Percentiles rank a stretch among this genome's conserved stretches.
Evolutionary conservation across 2,329 filamentous ascomycete species (phyloP).

Genomic region (Monilinia laxa): DNA sequence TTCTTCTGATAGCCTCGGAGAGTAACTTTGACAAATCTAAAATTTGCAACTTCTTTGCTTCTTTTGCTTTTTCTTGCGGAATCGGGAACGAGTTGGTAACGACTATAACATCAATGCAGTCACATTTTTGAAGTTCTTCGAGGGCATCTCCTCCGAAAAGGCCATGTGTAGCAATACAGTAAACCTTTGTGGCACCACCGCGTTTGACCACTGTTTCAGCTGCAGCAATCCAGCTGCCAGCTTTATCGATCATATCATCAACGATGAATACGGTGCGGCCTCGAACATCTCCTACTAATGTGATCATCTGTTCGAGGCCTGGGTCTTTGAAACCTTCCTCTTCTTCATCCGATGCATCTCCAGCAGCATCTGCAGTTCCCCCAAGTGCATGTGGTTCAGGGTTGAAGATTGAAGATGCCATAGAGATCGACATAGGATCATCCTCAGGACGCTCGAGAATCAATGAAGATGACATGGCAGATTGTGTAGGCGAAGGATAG

Average conservation of each 20-base stretch:
- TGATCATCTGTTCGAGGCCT: constrained; percentile 89
- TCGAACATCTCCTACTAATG: constrained; percentile 91
- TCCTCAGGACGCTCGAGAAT: constrained; percentile 58
- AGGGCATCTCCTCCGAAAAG: constrained; percentile 89
- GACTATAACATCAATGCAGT: constrained; percentile 89
- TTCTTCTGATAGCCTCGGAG: constrained; percentile 88
- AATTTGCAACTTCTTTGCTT: constrained; percentile 79
- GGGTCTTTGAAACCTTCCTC: constrained; percentile 83
- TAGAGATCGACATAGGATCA: constrained; percentile 69
- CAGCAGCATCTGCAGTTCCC: constrained; percentile 80
- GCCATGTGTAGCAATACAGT: constrained; percentile 96
- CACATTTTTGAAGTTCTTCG: constrained; percentile 85
- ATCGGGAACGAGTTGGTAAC: constrained; percentile 98
- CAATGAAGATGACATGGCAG: constrained; percentile 61
- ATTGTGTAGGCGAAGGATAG: constrained; percentile 75
- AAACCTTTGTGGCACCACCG: constrained; percentile 87
- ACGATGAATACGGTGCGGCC: constrained; percentile 89
- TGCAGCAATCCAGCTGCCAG: constrained; percentile 93
- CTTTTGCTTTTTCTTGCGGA: constrained; percentile 66
- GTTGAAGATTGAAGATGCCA: constrained; percentile 78
- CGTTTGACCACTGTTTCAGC: constrained; percentile 95
- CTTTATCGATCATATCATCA: constrained; percentile 99
- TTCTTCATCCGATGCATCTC: constrained; percentile 82
- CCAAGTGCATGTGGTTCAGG: constrained; percentile 68
- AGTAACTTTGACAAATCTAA: constrained; percentile 86